Evolutionary conservation across 495 filamentous ascomycete species (phyloP).

Genomic region (Lichenothelia convexa): DNA sequence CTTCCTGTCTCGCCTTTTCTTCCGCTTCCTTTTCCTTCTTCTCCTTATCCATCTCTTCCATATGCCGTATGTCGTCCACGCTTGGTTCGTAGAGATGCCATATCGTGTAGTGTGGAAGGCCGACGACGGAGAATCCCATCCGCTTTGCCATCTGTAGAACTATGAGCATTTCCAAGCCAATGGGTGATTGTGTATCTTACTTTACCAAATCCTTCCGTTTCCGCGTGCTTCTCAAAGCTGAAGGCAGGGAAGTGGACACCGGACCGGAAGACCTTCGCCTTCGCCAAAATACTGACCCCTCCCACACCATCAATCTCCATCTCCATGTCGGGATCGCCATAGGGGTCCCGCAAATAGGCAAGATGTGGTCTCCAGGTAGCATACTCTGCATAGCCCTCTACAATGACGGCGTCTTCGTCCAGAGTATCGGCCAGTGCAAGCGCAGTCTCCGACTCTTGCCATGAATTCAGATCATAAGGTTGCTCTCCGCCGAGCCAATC

Average conservation of each 20-base stretch:
- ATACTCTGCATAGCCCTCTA: constrained; percentile 98
- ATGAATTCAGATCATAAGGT: constrained; percentile 96
- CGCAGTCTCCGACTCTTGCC: constrained; percentile 98
- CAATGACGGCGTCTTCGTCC: constrained; percentile 97
- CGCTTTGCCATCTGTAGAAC: constrained; percentile 75
- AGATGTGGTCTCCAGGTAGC: constrained; percentile 97
- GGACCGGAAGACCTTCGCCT: constrained; percentile 82
- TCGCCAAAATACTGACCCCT: constrained; percentile 92
- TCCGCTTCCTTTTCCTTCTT: constrained; percentile 47
- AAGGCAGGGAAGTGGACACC: constrained; percentile 98
- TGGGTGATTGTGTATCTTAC: constrained; percentile 26
- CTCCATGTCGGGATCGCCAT: constrained; percentile 96
- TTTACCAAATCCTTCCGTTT: constrained; percentile 98
- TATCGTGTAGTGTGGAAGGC: constrained; percentile 93
- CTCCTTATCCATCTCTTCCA: constrained; percentile 89
- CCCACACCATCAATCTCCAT: constrained; percentile 99
- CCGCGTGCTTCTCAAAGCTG: constrained; percentile 95
- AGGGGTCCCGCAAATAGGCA: constrained; percentile 91
- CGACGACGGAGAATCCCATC: constrained; percentile 92
- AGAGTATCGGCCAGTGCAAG: constrained; percentile 83
- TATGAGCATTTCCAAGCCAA: constrained; percentile 3
- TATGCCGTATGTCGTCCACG: constrained; percentile 89
- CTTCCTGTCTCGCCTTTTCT: constrained; percentile 49
- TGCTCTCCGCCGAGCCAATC: constrained; percentile 99
- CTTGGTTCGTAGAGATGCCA: constrained; percentile 99